A percentile compares a stretch with the other conserved stretches of the same genome.
phyloP scores from a whole-genome alignment of 805 yeast genomes.

The Cyberlindnera meyerae region DNA sequence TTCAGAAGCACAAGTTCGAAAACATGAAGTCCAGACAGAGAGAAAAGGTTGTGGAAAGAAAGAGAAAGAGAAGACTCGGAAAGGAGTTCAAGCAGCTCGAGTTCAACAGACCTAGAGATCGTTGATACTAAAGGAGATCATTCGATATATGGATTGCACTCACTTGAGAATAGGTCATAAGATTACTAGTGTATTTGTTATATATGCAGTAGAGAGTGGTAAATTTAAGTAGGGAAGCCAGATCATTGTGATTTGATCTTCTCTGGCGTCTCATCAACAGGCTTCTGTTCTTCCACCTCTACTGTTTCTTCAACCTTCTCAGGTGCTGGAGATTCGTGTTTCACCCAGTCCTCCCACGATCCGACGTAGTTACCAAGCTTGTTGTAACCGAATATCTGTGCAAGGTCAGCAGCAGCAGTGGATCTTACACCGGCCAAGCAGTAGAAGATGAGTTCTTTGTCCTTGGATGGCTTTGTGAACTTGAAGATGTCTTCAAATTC shows the following conservation, averaged over 20 bases:
- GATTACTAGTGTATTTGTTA: too few species aligned
- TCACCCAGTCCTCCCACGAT: constrained; percentile 80
- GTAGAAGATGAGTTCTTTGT: constrained; percentile 77
- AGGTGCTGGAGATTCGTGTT: constrained; percentile 32
- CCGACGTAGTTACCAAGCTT: constrained; percentile 85
- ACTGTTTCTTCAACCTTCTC: constrained; percentile 1
- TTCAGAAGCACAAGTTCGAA: constrained; percentile 75
- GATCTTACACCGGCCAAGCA: constrained; percentile 93
- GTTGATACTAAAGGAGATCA: too few species aligned
- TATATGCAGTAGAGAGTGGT: not conserved
- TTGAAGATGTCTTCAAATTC: constrained; percentile 82
- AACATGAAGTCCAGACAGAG: constrained; percentile 66
- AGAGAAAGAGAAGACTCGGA: constrained; percentile 80
- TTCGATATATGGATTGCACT: too few species aligned
- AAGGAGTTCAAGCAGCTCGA: constrained; percentile 61
- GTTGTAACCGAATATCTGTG: constrained; percentile 81
- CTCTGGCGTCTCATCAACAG: not conserved
- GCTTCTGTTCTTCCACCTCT: not conserved
- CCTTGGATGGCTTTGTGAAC: constrained; percentile 67
- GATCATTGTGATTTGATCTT: too few species aligned
- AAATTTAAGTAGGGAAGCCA: too few species aligned
- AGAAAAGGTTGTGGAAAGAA: constrained; percentile 80
- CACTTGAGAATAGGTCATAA: too few species aligned
- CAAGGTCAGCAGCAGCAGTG: constrained; percentile 85
- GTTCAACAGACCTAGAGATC: constrained; percentile 19